A percentile compares a stretch with the other conserved stretches of the same genome.
Conservation (phyloP, 345 rosid species). For the Chamaenerion angustifolium region DNA sequence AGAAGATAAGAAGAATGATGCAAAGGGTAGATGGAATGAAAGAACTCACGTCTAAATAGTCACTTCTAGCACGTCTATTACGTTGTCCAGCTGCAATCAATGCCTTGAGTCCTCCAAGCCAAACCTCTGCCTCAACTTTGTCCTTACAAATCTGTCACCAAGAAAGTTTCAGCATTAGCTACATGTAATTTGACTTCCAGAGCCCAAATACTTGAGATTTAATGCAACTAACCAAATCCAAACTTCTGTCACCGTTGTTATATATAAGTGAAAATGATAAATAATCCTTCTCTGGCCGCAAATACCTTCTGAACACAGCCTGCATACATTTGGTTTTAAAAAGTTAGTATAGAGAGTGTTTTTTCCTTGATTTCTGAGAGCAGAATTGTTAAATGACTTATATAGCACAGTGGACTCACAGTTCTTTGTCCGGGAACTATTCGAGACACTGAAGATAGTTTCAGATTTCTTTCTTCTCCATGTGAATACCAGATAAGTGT, state of each 20-base stretch:
- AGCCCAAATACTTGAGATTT: neutral
- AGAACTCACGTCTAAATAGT: slow-evolving; percentile 53
- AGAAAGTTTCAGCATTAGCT: neutral
- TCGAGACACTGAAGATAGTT: slow-evolving; percentile 43
- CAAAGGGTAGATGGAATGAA: neutral
- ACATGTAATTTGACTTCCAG: neutral
- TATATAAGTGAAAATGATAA: slow-evolving; percentile 88
- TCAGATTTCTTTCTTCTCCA: slow-evolving; percentile 62
- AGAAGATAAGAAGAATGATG: neutral
- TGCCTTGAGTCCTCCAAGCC: slow-evolving; percentile 75
- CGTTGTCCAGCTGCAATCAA: slow-evolving; percentile 30
- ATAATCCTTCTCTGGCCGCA: slow-evolving; percentile 92
- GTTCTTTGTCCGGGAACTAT: slow-evolving; percentile 94
- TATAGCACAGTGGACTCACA: slow-evolving; percentile 32
- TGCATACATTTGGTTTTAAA: slow-evolving; percentile 9
- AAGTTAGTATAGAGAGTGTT: neutral
- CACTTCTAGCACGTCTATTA: slow-evolving; percentile 49
- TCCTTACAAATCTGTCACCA: slow-evolving; percentile 79
- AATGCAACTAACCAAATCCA: slow-evolving; percentile 66
- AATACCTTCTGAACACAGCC: slow-evolving; percentile 85
- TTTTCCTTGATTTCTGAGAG: neutral
- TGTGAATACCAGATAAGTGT: slow-evolving; percentile 70
- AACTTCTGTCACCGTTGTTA: slow-evolving; percentile 81
- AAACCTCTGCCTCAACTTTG: slow-evolving; percentile 79
- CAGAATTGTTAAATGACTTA: neutral